Evolutionary conservation across 768 basidiomycete species (phyloP), one percentile per base, ranked within the genome.

Genomic region (Lenzites betulinus): DNA sequence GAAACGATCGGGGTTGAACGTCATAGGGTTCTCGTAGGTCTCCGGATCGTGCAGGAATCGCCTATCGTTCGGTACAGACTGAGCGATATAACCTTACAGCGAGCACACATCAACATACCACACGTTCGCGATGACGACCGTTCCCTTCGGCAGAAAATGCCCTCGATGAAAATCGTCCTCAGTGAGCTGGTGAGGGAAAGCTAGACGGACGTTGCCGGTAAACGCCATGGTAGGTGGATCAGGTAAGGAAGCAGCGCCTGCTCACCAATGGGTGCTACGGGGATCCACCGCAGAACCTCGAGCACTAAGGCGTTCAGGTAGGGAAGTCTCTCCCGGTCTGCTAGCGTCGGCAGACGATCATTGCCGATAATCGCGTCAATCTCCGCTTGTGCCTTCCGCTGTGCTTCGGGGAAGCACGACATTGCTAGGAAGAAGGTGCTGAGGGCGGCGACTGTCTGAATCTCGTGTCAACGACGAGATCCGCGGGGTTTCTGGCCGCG

Each of bases 261-360:
- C n/a, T 41, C 9, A 75, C 76, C 69, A 12, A 77, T 54, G 0
- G 77, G 77, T 30, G 65, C 67, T 0, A 73, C 67, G 2, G 74
- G 77, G 28, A 68, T 68, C 77, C 77, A 78, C 0, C 76, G 72
- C 23, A 72, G 35, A 0, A 72, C 69, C 63, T 78, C 77, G 5
- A 70, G 47, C 54, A 35, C 51, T 55, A 78, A 13, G 48, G 73
- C 63, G 64, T 58, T 60, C 16, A 68, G 25, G 58, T 68, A 70
- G 4, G 67, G 67, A 12, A 70, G 58, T 20, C 23, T 26, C 5
- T 63, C 63, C 11, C 58, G 48, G 28, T 71, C 70, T 0, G 55
- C 58, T 18, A 67, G 78, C 0, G 73, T 76, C 1, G 90, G 90
- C 33, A 90, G 74, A 23, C 75, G 67, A 23, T 64, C 68, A 1